A percentile compares a stretch with the other conserved stretches of the same genome.
Evolutionary conservation across 176 grass and related monocot genomes (phyloP).

Genomic region (Metroxylon sagu): DNA sequence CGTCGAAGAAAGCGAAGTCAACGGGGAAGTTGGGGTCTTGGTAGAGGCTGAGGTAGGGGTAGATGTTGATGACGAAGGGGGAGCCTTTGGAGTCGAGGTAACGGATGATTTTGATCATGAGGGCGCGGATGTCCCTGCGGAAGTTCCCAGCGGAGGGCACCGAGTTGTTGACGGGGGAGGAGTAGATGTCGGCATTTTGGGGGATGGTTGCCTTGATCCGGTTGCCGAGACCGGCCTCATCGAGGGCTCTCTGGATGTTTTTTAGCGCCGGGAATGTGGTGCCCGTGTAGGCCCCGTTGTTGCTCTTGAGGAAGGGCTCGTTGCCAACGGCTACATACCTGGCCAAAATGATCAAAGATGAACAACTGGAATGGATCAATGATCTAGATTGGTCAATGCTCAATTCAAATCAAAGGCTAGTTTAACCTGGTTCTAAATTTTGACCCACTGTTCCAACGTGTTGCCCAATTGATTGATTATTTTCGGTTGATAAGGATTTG

Average conservation of each 20-base stretch:
- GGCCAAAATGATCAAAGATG: constrained; percentile 19
- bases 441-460: too few species aligned
- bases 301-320: constrained; percentile 73
- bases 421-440: too few species aligned
- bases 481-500: too few species aligned
- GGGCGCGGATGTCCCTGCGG: constrained; percentile 48
- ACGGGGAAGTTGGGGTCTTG: constrained; percentile 65
- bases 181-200: constrained; percentile 77
- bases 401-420: too few species aligned
- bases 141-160: constrained; percentile 71
- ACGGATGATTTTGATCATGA: constrained; percentile 71
- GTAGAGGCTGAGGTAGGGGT: constrained; percentile 69
- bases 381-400: too few species aligned
- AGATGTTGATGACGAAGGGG: constrained; percentile 78
- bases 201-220: constrained; percentile 62
- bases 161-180: constrained; percentile 50
- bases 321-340: constrained; percentile 92
- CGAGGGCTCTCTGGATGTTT: constrained; percentile 68
- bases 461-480: too few species aligned
- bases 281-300: constrained; percentile 57
- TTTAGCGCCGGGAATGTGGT: constrained; percentile 65
- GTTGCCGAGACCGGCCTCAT: constrained; percentile 41
- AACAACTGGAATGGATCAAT: background rate
- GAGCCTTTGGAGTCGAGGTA: constrained; percentile 61
- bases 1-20: constrained; percentile 75